Evolutionary conservation across 148 eudicot genomes (phyloP), one percentile per base, ranked within the genome.

Genomic region (Fallopia convolvulus): DNA sequence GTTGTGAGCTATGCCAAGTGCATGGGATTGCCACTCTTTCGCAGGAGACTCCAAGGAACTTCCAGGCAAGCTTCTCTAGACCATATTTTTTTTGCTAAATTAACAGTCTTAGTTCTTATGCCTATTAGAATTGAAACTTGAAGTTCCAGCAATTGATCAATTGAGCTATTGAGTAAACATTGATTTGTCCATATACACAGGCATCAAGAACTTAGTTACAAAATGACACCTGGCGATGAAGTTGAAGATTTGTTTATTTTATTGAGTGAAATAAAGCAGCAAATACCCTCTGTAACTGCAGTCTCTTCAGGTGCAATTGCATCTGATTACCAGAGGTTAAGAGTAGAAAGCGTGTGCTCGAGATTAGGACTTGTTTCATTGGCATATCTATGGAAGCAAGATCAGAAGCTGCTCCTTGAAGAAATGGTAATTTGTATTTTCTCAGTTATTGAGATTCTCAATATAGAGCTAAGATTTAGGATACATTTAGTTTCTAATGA

Each of bases 281-380:
- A 85, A 83, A 88, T 94, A 80, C 97, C 99, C 53, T 84, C 91
- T 48, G 49, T 94, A 14, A 49, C 85, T 41, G 99, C 92, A 72
- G 99, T 94, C 52, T 89, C 97, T 60, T 94, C 99, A 11, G 99
- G 99, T 84, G 99, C 99, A 58, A 94, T 94, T 90, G 99, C 97
- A 44, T 94, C 99, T 8, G 97, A 94, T 79, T 94, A 94, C 81
- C 99, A 94, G 75, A 89, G 99, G 80, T 82, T 94, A 75, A 87
- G 99, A 75, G 99, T 94, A 76, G 99, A 94, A 92, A 94, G 86
- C 81, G 90, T 94, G 40, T 94, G 97, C 77, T 90, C 99, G 7
- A 92, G 99, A 77, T 86, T 94, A 80, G 99, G 97, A 75, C 90
- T 94, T 68, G 88, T 94, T 79, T 94, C 99, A 79, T 85, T 94